Percentiles rank a stretch among this genome's conserved stretches.
Evolutionary conservation across 805 yeast species (phyloP).

Genomic region (Blastobotrys terrestris): DNA sequence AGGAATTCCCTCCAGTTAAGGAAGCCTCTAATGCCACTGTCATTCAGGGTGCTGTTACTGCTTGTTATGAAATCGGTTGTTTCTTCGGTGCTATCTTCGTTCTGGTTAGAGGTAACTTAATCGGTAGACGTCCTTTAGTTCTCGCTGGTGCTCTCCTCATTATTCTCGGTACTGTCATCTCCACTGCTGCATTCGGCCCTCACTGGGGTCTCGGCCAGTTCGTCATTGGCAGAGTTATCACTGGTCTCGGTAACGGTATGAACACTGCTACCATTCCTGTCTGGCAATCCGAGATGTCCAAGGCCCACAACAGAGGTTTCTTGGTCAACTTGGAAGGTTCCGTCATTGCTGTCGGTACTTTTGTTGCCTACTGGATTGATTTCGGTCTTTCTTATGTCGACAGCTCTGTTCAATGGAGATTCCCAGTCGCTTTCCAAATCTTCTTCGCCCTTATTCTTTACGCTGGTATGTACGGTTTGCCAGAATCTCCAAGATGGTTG

Average conservation of each 20-base stretch:
- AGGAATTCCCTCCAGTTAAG: constrained; percentile 53
- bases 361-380: constrained; percentile 51
- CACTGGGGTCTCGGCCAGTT: constrained; percentile 53
- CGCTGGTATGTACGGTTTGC: constrained; percentile 52
- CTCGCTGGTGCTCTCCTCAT: constrained; percentile 49
- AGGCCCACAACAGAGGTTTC: constrained; percentile 60
- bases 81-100: constrained; percentile 66
- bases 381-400: constrained; percentile 60
- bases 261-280: constrained; percentile 79
- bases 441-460: constrained; percentile 52
- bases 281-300: constrained; percentile 73
- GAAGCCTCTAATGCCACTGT: constrained; percentile 41
- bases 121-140: constrained; percentile 63
- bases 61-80: constrained; percentile 64
- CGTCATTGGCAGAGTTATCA: constrained; percentile 63
- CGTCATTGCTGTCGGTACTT: constrained; percentile 67
- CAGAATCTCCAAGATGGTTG: constrained; percentile 84
- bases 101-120: constrained; percentile 51
- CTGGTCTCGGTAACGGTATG: constrained; percentile 74
- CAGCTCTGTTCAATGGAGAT: constrained; percentile 55
- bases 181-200: constrained; percentile 37
- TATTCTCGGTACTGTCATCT: constrained; percentile 58
- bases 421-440: constrained; percentile 70
- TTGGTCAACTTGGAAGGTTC: constrained; percentile 67
- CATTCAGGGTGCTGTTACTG: constrained; percentile 55